Conservation (phyloP, 1,139 yeast genomes). For the Hemisphaericaspora lyxosophila region DNA sequence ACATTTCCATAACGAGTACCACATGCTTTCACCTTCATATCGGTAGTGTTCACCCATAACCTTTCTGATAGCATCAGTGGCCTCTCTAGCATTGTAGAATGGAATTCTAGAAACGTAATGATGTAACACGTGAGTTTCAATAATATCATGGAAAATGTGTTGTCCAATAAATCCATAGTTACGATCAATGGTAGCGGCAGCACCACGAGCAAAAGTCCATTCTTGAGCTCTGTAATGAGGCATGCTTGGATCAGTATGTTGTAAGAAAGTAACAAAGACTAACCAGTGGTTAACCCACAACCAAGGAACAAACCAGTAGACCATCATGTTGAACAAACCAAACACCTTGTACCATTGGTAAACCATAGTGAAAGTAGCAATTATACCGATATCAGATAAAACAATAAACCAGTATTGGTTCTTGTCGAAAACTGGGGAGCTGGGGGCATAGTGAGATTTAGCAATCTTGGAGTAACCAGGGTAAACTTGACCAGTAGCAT, state of each 20-base stretch:
- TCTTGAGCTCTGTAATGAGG: slow-evolving; percentile 74
- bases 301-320: slow-evolving; percentile 79
- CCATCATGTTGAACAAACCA: slow-evolving; percentile 63
- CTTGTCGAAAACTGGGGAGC: slow-evolving; percentile 69
- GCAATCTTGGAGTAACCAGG: slow-evolving; percentile 48
- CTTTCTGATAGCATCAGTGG: slow-evolving; percentile 72
- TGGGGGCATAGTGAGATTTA: slow-evolving; percentile 67
- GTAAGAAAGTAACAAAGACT: slow-evolving; percentile 80
- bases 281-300: slow-evolving; percentile 86
- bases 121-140: slow-evolving; percentile 87
- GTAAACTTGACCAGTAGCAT: slow-evolving; percentile 76
- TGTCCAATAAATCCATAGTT: slow-evolving; percentile 80
- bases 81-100: slow-evolving; percentile 81
- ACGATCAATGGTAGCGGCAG: slow-evolving; percentile 85
- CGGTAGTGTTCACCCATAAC: slow-evolving; percentile 82
- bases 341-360: slow-evolving; percentile 63
- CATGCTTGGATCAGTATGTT: slow-evolving; percentile 78
- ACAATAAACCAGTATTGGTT: slow-evolving; percentile 70
- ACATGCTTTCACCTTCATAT: slow-evolving; percentile 68
- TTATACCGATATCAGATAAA: slow-evolving; percentile 70
- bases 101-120: slow-evolving; percentile 85
- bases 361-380: slow-evolving; percentile 51
- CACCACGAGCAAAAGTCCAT: slow-evolving; percentile 89
- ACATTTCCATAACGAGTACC: slow-evolving; percentile 68
- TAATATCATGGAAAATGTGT: slow-evolving; percentile 81